These are phyloP conservation scores for Urostyla sp. DNA, from an alignment of 73 alveolate species.

Conservation along the genomic window DNA sequence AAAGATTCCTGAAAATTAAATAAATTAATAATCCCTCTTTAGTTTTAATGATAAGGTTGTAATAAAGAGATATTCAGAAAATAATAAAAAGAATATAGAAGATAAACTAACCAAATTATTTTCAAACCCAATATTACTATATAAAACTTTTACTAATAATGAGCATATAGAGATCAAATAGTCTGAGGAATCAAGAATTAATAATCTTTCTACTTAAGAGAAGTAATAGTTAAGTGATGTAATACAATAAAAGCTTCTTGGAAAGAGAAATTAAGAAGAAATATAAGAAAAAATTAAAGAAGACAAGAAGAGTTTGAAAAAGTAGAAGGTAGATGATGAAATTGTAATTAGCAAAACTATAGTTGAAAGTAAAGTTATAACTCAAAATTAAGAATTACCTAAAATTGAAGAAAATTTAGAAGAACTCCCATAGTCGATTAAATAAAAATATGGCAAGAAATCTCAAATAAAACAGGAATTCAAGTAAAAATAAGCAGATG, in stretches of 20 bases:
- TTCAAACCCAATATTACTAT: too few relatives aligned
- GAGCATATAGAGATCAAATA: too few relatives aligned
- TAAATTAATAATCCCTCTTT: not conserved
- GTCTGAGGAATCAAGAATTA: too few relatives aligned
- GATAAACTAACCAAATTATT: too few relatives aligned
- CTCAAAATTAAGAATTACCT: not conserved
- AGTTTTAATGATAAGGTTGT: not conserved
- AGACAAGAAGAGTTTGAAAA: not conserved
- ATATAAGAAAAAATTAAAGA: not conserved
- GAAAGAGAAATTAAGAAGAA: not conserved
- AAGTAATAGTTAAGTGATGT: not conserved
- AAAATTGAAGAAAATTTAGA: not conserved
- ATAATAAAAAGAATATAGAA: too few relatives aligned
- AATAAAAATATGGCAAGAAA: not conserved
- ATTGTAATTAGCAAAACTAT: not conserved
- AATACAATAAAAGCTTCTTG: not conserved
- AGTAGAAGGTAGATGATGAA: not conserved
- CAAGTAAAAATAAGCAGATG: not conserved
- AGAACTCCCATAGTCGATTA: constrained; percentile 9
- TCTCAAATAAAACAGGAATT: not conserved
- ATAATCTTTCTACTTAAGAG: too few relatives aligned
- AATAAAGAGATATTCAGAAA: constrained; percentile 1
- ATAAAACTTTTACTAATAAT: too few relatives aligned
- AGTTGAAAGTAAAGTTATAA: not conserved
- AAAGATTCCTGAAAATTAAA: not conserved